Evolutionary conservation across 176 grass and related monocot genomes (phyloP).

Genomic region (Oryza officinalis): DNA sequence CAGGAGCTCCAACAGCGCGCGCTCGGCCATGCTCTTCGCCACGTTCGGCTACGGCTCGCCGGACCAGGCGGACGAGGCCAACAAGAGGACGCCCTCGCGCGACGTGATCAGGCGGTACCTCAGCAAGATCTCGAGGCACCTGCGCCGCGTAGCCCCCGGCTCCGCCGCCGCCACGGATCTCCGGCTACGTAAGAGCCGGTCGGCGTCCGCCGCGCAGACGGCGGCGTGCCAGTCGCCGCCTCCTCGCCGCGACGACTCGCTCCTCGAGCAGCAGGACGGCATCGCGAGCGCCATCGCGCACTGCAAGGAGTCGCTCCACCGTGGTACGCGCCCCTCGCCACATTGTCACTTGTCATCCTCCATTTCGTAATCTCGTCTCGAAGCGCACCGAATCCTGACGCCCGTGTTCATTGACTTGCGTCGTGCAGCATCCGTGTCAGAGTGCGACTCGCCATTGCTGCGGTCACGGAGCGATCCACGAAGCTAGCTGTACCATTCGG

Average conservation of each 20-base stretch:
- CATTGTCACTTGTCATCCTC: conserved; percentile 8
- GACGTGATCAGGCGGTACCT: conserved; percentile 68
- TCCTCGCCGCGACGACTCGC: conserved; percentile 66
- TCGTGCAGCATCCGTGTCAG: conserved; percentile 45
- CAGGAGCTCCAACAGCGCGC: conserved; percentile 43
- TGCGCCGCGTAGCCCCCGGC: conserved; percentile 32
- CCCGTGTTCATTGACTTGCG: background rate
- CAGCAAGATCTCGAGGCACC: conserved; percentile 75
- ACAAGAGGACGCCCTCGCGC: conserved; percentile 15
- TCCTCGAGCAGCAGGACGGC: conserved; percentile 84
- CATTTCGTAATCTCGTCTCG: background rate
- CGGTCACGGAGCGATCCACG: conserved; percentile 70
- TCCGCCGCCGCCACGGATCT: conserved; percentile 24
- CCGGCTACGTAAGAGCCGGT: conserved; percentile 64
- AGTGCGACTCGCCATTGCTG: conserved; percentile 48
- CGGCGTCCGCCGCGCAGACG: conserved; percentile 49
- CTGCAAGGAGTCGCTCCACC: conserved; percentile 88
- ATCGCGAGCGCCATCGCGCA: conserved; percentile 97
- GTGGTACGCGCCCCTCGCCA: conserved; percentile 32
- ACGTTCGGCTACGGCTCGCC: conserved; percentile 38
- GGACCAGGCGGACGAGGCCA: conserved; percentile 13
- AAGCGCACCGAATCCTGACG: background rate
- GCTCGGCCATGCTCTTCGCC: conserved; percentile 39
- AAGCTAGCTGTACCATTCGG: conserved; percentile 7
- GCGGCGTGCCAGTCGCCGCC: conserved; percentile 23